phyloP scores from a whole-genome alignment of 768 basidiomycete genomes.

The Termitomyces sp. region DNA sequence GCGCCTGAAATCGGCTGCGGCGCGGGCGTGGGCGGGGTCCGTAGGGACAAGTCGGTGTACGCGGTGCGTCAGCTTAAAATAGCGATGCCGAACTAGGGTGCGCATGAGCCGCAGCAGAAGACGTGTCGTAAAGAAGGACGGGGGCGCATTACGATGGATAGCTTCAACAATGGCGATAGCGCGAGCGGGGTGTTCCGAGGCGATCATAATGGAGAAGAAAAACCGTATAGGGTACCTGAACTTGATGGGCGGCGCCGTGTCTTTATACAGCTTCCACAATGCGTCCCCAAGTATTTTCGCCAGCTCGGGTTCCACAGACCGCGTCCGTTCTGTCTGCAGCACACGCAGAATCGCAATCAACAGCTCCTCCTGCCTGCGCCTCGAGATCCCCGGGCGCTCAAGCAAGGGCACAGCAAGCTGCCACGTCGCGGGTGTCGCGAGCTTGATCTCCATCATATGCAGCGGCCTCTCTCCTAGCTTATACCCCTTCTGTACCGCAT shows the following conservation, averaged over 20 bases:
- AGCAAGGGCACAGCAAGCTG: slow-evolving; percentile 29
- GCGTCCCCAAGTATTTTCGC: slow-evolving; percentile 28
- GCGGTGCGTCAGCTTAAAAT: slow-evolving; percentile 28
- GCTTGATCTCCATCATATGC: slow-evolving; percentile 24
- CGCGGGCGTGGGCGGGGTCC: slow-evolving; percentile 11
- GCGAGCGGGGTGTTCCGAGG: slow-evolving; percentile 27
- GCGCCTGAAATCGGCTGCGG: slow-evolving; percentile 23
- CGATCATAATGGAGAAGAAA: slow-evolving; percentile 34
- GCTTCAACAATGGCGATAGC: slow-evolving; percentile 34
- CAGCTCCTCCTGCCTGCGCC: slow-evolving; percentile 27
- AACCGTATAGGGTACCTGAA: slow-evolving; percentile 43
- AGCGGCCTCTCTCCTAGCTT: slow-evolving; percentile 17
- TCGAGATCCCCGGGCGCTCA: slow-evolving; percentile 21
- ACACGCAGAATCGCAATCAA: slow-evolving; percentile 30
- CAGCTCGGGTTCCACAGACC: slow-evolving; percentile 21
- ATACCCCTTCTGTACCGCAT: slow-evolving; percentile 18
- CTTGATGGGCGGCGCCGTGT: slow-evolving; percentile 21
- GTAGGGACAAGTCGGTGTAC: slow-evolving; percentile 19
- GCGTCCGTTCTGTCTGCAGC: slow-evolving; percentile 27
- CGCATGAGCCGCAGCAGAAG: slow-evolving; percentile 34
- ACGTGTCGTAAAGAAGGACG: slow-evolving; percentile 32
- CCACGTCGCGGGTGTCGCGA: slow-evolving; percentile 24
- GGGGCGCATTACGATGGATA: slow-evolving; percentile 24
- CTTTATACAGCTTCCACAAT: slow-evolving; percentile 30
- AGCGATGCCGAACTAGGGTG: slow-evolving; percentile 33